These are phyloP conservation scores for Nicotiana paniculata DNA, from an alignment of 257 asterid species.

Conservation along the genomic window DNA sequence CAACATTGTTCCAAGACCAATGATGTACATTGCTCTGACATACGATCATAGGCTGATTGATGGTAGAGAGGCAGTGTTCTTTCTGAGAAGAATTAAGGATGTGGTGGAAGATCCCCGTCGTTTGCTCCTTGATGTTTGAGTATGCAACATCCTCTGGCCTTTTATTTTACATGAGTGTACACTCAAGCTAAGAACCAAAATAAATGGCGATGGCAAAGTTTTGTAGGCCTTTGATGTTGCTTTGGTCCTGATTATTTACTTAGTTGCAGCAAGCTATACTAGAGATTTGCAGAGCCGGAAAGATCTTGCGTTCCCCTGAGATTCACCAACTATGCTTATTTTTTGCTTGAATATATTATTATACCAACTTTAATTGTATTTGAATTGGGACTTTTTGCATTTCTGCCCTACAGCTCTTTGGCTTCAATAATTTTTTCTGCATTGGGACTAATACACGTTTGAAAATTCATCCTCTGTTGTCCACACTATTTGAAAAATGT, in stretches of 20 bases:
- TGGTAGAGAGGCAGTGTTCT: conserved; percentile 96
- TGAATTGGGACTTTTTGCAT: not conserved
- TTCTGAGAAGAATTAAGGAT: conserved; percentile 85
- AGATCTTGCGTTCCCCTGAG: not conserved
- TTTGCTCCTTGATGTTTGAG: conserved; percentile 73
- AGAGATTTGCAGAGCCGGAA: conserved; percentile 7
- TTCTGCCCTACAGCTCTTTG: not conserved
- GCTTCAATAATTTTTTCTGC: not conserved
- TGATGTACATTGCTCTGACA: conserved; percentile 97
- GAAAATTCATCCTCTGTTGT: not conserved
- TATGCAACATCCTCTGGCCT: conserved; percentile 1
- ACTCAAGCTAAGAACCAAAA: conserved; percentile 22
- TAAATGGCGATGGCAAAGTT: conserved; percentile 33
- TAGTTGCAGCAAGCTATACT: conserved; percentile 14
- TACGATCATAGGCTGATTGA: conserved; percentile 94
- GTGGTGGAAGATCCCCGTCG: conserved; percentile 98
- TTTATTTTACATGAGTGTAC: conserved; percentile 7
- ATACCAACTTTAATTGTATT: not conserved
- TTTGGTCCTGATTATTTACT: not conserved
- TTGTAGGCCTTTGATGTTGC: conserved; percentile 26
- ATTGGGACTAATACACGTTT: not conserved
- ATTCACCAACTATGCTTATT: not conserved
- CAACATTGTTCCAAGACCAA: conserved; percentile 77
- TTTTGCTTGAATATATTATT: not conserved
- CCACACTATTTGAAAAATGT: not conserved